Base-by-base conservation (phyloP, 2,329 filamentous ascomycete species). In the Grosmannia serpens region DNA sequence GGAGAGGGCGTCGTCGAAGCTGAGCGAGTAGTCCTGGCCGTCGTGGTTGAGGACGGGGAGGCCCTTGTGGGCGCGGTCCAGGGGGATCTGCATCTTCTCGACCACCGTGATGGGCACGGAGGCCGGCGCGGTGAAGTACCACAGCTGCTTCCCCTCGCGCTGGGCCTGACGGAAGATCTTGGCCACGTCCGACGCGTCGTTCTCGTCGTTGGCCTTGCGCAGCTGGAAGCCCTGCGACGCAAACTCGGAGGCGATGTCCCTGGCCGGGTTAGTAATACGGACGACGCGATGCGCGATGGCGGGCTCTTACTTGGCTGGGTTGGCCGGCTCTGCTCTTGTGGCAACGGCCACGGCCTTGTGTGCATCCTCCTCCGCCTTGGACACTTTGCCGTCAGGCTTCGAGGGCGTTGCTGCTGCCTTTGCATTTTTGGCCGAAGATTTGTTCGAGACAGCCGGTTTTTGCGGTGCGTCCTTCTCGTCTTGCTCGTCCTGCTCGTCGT, bases 51-150 rank as follows among this genome's bases (percentile, higher is more conserved):
- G 71, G 17, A 88, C 71, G 5, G 79, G 65, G 41, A 80, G 74
- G 17, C 77, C 77, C 2, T 75, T 72, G 60, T 77, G 72, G 2
- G 79, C 77, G 56, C 79, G 76, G 59, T 83, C 79, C 65, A 82
- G 68, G 11, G 78, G 77, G 49, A 89, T 78, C 44, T 84, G 78
- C 61, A 89, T 74, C 62, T 85, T 78, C 67, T 84, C 80, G 53
- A 91, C 73, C 1, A 86, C 77, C 13, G 81, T 82, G 59, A 91
- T 78, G n/a, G 87, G 83, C 3, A 90, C 73, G 13, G 82, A 82
- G 7, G 83, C 80, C 2, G 88, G 88, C 4, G 86, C 84, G 11
- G 85, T 88, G 65, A 91, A 89, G 69, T 90, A 88, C 88, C 87
- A 91, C 60, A 91, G 76, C 68, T 91, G 84, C 74, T 89, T 90